A percentile compares a stretch with the other conserved stretches of the same genome.
Conservation (phyloP, 257 asterid species). For the Leonotis leonurus region DNA sequence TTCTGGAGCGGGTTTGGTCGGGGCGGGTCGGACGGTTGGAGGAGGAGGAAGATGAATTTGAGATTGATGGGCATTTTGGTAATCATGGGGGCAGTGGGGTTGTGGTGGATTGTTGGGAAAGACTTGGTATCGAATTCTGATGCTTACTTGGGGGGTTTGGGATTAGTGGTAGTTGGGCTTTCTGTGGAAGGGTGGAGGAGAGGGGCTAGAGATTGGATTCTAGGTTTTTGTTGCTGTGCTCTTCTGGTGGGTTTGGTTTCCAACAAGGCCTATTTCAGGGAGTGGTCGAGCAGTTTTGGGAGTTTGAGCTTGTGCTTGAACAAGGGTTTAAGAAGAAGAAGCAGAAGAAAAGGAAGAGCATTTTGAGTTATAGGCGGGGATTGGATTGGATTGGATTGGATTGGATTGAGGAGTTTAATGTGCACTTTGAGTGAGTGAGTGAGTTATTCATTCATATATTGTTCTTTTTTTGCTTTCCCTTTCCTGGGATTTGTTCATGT, state of each 20-base stretch:
- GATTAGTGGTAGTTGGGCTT: slow-evolving; percentile 48
- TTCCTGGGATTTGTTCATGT: not conserved
- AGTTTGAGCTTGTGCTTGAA: slow-evolving; percentile 20
- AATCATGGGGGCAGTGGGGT: slow-evolving; percentile 31
- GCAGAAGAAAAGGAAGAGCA: slow-evolving; percentile 31
- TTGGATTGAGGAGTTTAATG: not conserved
- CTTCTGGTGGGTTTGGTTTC: slow-evolving; percentile 37
- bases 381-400: too few species aligned
- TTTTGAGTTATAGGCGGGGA: slow-evolving; percentile 31
- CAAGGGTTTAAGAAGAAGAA: slow-evolving; percentile 12
- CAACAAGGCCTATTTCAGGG: slow-evolving; percentile 36
- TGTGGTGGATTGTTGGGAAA: slow-evolving; percentile 37
- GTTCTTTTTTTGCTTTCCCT: not conserved
- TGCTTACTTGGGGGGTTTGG: slow-evolving; percentile 31
- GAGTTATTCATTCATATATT: too few species aligned
- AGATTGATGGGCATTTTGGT: slow-evolving; percentile 37
- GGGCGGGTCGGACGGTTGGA: slow-evolving; percentile 59
- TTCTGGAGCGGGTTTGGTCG: slow-evolving; percentile 41
- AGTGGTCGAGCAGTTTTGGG: slow-evolving; percentile 19
- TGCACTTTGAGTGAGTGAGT: not conserved
- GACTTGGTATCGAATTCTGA: slow-evolving; percentile 30
- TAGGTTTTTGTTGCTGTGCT: slow-evolving; percentile 73
- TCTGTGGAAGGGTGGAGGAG: slow-evolving; percentile 50
- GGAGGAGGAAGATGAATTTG: slow-evolving; percentile 26
- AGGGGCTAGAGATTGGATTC: slow-evolving; percentile 52